Base-by-base conservation (phyloP, 1,284 basidiomycete genomes). In the Trametes hirsuta region DNA sequence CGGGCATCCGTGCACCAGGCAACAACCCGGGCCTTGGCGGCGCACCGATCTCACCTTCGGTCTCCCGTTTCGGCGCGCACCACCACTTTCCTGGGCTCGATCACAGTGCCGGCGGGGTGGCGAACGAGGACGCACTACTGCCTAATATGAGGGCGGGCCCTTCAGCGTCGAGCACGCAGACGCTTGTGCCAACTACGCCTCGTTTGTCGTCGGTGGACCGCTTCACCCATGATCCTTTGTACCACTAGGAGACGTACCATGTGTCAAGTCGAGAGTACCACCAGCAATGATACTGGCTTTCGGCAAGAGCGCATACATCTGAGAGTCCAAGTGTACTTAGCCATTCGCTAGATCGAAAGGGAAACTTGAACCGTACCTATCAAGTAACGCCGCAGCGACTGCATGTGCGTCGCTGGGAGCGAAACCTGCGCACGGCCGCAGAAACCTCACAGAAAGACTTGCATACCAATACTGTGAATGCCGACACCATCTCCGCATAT, bases 31-130 rank as follows among this genome's bases (percentile, higher is more conserved):
- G 44, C 44, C 30, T 30, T 14, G 22, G 22, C 3, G 51, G 47
- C 1, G 40, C 57, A 4, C 53, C 56, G 21, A 22, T 55, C 34
- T 46, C 49, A 36, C 57, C 56, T 1, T 49, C 61, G 21, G 12
- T 52, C 18, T 53, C 57, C 12, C 56, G 37, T 10, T 39, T 59
- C 41, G 53, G 57, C 14, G 49, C 57, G 35, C 53, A 59, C 47
- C 37, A 18, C 55, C 55, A 62, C 39, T 36, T 40, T 40, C 52
- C 36, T 4, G 55, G 48, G 14, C 47, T 55, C 47, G 60, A 62
- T 34, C 55, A 62, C n/a, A 22, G 55, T 15, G 24, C 55, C 4
- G 60, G 55, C 6, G 55, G 48, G 4, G 25, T 35, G 10, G 60
- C 47, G 15, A 55, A 55, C 25, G 55, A 57, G 22, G 50, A 57